Conservation (phyloP, 768 basidiomycete genomes). For the Paxillus ammoniavirescens region DNA sequence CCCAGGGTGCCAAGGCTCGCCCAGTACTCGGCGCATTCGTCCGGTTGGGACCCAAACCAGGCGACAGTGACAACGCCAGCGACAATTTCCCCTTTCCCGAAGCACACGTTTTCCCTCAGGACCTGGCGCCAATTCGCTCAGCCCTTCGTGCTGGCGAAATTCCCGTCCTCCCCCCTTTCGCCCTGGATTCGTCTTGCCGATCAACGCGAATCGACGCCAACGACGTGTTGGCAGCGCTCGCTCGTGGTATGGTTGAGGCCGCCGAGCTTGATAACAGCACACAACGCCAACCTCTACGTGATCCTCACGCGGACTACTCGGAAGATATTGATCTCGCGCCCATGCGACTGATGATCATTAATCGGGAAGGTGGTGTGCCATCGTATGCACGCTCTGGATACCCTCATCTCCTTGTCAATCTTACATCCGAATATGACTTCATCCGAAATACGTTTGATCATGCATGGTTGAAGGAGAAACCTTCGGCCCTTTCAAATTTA, state of each 20-base stretch:
- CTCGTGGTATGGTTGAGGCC: constrained; percentile 74
- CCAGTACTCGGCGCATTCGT: constrained; percentile 88
- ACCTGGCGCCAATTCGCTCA: constrained; percentile 81
- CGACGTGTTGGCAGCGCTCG: constrained; percentile 84
- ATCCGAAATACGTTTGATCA: constrained; percentile 83
- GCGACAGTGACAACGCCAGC: constrained; percentile 29
- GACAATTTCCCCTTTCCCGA: constrained; percentile 52
- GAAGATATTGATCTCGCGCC: constrained; percentile 84
- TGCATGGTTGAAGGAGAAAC: constrained; percentile 74
- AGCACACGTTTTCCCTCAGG: constrained; percentile 76
- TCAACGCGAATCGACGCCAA: constrained; percentile 85
- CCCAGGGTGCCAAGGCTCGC: constrained; percentile 81
- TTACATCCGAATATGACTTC: constrained; percentile 80
- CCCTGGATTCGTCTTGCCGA: constrained; percentile 86
- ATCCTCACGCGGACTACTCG: constrained; percentile 39
- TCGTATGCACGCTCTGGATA: constrained; percentile 94
- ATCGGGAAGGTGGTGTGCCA: constrained; percentile 93
- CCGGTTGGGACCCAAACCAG: constrained; percentile 75
- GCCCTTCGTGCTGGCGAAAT: constrained; percentile 94
- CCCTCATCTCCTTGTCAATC: constrained; percentile 95
- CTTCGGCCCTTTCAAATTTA: constrained; percentile 85
- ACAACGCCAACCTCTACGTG: constrained; percentile 24
- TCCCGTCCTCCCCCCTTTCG: constrained; percentile 91
- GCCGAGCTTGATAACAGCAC: constrained; percentile 48
- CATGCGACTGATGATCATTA: constrained; percentile 95